Evolutionary conservation across 208 protist genomes (phyloP), one percentile per base, ranked within the genome.

Genomic region (Crithidia fasciculata): DNA sequence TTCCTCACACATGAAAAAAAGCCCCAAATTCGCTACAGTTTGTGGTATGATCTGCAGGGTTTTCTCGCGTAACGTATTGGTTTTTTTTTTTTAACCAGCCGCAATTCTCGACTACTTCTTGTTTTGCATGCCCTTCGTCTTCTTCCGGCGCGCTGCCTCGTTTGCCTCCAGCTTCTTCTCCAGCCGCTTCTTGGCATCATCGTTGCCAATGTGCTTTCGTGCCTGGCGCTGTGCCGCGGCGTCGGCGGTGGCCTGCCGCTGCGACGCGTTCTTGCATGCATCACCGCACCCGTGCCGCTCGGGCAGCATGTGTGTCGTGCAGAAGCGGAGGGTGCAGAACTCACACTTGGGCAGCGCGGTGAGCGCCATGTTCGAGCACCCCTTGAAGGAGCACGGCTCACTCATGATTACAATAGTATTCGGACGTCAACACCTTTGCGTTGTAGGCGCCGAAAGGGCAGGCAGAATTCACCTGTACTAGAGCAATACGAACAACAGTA

Each of bases 201-300:
- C 85, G 18, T 85, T 77, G 52, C 89, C 91, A n/a, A 91, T 61
- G 73, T 91, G 87, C 65, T 85, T 91, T 15, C 83, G 82, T 13
- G 84, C 77, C n/a, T 76, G 78, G 15, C 74, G 80, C 68, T 90
- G 76, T 36, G 76, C 87, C 8, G 74, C 76, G 8, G 88, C 85
- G 50, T 90, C 91, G 15, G 67, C 77, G 5, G 86, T 86, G n/a
- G 88, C 87, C 62, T 92, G 74, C 6, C 81, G 72, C 63, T 87
- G 80, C 10, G 89, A 80, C 12, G 66, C 68, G 55, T 91, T 93
- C 58, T 86, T 90, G 67, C 78, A 86, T 4, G 83, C 87, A 63
- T 92, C 83, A 0, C 87, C 82, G 66, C 91, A 96, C n/a, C 91
- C 91, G 69, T 96, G 91, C n/a, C 85, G 80, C 55, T 96, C 88